Percentiles rank a stretch among this genome's conserved stretches.
Evolutionary conservation across 2,329 filamentous ascomycete species (phyloP).

Genomic region (Graphiopsis chlorocephala): DNA sequence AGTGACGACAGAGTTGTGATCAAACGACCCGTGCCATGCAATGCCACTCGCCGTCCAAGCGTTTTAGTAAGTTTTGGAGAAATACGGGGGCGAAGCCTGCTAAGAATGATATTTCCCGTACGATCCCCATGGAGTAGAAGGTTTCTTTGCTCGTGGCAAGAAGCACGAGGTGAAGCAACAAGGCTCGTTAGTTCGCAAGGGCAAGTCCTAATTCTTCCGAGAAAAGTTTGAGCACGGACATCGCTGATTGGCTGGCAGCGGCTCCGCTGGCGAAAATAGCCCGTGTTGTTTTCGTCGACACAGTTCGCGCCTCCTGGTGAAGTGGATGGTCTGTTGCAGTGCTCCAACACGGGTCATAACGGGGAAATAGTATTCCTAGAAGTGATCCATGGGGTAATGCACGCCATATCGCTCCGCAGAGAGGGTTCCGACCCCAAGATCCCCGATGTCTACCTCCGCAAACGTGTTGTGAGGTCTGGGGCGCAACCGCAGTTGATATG

Average conservation of each 20-base stretch:
- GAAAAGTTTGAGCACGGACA: background rate
- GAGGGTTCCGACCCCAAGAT: conserved; percentile 3
- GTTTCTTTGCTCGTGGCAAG: conserved; percentile 1
- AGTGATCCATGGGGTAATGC: conserved; percentile 11
- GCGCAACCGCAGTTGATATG: background rate
- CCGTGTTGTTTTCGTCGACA: background rate
- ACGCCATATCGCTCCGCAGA: conserved; percentile 14
- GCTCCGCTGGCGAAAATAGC: background rate
- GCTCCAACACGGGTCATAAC: conserved; percentile 11
- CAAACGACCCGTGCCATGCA: background rate
- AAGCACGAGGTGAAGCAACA: background rate
- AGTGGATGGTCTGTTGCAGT: background rate
- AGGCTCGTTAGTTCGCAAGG: background rate
- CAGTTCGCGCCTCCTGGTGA: background rate
- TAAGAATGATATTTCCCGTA: background rate
- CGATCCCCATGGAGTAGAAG: conserved; percentile 8
- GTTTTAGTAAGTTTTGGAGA: conserved; percentile 3
- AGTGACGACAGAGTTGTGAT: background rate
- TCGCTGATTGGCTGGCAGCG: background rate
- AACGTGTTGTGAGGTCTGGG: conserved; percentile 6
- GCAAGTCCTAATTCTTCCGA: conserved; percentile 3
- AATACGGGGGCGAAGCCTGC: background rate
- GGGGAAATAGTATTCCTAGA: conserved; percentile 5
- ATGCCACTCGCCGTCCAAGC: background rate
- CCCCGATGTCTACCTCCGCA: conserved; percentile 15